Conservation (phyloP, 1,139 yeast species). For the Yamadazyma diddensiae region DNA sequence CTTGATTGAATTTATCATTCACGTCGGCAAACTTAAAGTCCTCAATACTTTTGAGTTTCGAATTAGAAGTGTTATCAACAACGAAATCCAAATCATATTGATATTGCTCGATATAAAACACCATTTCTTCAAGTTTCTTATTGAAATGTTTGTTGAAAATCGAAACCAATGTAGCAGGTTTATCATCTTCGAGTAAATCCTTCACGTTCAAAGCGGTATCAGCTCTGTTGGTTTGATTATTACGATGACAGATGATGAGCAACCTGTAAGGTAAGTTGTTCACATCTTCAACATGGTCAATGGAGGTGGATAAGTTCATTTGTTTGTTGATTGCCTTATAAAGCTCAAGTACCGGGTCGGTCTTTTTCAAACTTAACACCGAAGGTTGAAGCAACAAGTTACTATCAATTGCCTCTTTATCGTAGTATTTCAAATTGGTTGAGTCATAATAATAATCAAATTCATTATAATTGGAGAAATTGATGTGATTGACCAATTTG, state of each 20-base stretch:
- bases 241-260: conserved; percentile 66
- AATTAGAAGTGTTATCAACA: conserved; percentile 1
- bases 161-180: conserved; percentile 24
- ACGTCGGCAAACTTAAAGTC: conserved; percentile 25
- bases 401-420: conserved; percentile 33
- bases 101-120: conserved; percentile 46
- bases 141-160: conserved; percentile 41
- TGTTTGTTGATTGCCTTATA: conserved; percentile 46
- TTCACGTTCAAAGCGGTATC: conserved; percentile 48
- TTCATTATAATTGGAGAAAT: conserved; percentile 62
- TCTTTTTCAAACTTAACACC: conserved; percentile 54
- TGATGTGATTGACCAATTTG: conserved; percentile 49
- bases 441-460: conserved; percentile 75
- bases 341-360: conserved; percentile 51
- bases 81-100: conserved; percentile 31
- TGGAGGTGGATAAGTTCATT: conserved; percentile 5
- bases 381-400: conserved; percentile 34
- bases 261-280: conserved; percentile 47
- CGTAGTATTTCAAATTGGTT: conserved; percentile 41
- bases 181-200: conserved; percentile 8
- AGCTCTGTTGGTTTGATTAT: conserved; percentile 71
- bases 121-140: conserved; percentile 43
- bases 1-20: conserved; percentile 12
- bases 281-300: conserved; percentile 22
- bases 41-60: conserved; percentile 10